These are phyloP conservation scores for Neopestalotiopsis sp. DNA, from an alignment of 2,329 filamentous ascomycete species.

Conservation along the genomic window DNA sequence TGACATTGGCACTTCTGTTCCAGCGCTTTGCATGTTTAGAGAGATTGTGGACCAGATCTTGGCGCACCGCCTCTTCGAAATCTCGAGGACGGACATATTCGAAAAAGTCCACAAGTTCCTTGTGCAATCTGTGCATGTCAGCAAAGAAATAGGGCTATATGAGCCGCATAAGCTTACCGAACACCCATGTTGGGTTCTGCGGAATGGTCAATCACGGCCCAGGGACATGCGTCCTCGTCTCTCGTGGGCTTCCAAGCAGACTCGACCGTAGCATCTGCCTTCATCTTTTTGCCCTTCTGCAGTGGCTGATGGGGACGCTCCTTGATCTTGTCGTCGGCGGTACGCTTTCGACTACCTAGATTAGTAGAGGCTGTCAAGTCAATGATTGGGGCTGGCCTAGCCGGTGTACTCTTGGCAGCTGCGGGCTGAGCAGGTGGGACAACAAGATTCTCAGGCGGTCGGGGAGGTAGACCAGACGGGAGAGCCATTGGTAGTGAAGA, in stretches of 20 bases:
- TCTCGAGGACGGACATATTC: conserved; percentile 77
- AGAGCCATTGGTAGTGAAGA: conserved; percentile 22
- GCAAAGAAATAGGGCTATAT: neutral
- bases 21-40: conserved; percentile 60
- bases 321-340: conserved; percentile 70
- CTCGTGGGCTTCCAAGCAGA: conserved; percentile 55
- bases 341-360: conserved; percentile 77
- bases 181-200: conserved; percentile 56
- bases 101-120: conserved; percentile 90
- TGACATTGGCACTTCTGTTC: conserved; percentile 67
- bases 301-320: conserved; percentile 54
- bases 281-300: conserved; percentile 56
- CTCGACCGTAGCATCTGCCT: conserved; percentile 54
- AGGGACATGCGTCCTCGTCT: conserved; percentile 61
- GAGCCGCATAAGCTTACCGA: conserved; percentile 50
- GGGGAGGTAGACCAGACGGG: conserved; percentile 19
- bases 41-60: conserved; percentile 74
- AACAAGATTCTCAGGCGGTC: conserved; percentile 4
- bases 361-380: conserved; percentile 46
- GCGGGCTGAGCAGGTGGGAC: conserved; percentile 8
- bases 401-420: conserved; percentile 3
- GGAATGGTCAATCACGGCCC: conserved; percentile 63
- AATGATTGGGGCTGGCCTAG: conserved; percentile 27
- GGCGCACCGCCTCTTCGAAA: conserved; percentile 79
- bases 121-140: conserved; percentile 69